Evolutionary conservation across 495 filamentous ascomycete species (phyloP).

Genomic region (Xylaria castorea): DNA sequence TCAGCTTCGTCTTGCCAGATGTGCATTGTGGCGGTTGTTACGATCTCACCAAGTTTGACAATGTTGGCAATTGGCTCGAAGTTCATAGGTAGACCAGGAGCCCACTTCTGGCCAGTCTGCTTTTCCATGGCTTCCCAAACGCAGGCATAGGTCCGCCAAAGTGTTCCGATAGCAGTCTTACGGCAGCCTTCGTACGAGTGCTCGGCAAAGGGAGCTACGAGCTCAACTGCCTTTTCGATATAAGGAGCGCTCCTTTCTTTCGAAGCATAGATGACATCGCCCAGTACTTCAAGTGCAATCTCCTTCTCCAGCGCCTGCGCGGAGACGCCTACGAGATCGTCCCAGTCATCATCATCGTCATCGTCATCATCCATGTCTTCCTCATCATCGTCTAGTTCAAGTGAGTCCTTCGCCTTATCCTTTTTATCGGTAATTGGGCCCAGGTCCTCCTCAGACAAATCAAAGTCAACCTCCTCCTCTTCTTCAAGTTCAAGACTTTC

Average conservation of each 20-base stretch:
- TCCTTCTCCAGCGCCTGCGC: conserved; percentile 95
- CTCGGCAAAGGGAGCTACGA: conserved; percentile 77
- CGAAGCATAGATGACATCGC: conserved; percentile 87
- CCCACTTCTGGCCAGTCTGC: conserved; percentile 78
- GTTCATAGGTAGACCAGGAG: conserved; percentile 84
- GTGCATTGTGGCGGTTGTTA: conserved; percentile 81
- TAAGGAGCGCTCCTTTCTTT: conserved; percentile 64
- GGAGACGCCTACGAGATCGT: conserved; percentile 77
- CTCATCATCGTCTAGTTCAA: conserved; percentile 66
- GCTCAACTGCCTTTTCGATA: conserved; percentile 87
- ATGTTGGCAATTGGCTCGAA: conserved; percentile 77
- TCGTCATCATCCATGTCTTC: conserved; percentile 66
- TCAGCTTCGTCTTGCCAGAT: conserved; percentile 90
- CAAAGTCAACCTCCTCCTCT: conserved; percentile 82
- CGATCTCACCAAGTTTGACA: conserved; percentile 84
- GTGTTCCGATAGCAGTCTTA: conserved; percentile 84
- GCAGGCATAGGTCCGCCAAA: conserved; percentile 92
- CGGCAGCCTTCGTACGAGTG: conserved; percentile 93
- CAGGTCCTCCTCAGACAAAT: conserved; percentile 76
- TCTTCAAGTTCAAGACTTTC: conserved; percentile 88
- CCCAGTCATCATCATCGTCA: conserved; percentile 82
- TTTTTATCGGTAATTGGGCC: conserved; percentile 82
- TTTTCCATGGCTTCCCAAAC: conserved; percentile 88
- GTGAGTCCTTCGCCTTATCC: conserved; percentile 71
- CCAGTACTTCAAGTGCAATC: conserved; percentile 92